Evolutionary conservation across 1,284 basidiomycete genomes (phyloP).

Genomic region (Ganoderma boninense): DNA sequence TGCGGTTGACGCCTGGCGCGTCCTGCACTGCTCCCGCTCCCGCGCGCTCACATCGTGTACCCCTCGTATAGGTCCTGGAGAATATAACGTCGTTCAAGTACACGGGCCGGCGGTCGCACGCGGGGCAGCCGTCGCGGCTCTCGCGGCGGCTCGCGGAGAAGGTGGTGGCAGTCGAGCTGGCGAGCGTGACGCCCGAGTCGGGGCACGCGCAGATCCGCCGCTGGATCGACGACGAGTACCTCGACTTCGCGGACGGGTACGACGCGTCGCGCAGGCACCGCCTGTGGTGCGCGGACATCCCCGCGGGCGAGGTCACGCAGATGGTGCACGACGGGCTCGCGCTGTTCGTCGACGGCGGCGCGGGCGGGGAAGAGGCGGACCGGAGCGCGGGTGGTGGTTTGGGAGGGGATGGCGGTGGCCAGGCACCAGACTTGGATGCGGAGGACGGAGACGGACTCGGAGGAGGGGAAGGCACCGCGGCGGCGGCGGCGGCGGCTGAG

Average conservation of each 20-base stretch:
- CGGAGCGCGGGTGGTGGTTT: neutral
- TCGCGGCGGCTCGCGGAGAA: conserved; percentile 39
- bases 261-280: conserved; percentile 28
- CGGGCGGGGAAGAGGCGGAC: conserved; percentile 5
- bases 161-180: conserved; percentile 30
- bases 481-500: neutral
- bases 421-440: neutral
- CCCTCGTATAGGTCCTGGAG: conserved; percentile 41
- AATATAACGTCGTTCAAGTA: conserved; percentile 43
- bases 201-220: conserved; percentile 26
- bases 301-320: conserved; percentile 37
- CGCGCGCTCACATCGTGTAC: conserved; percentile 4
- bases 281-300: conserved; percentile 39
- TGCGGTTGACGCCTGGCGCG: neutral
- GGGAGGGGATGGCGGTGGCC: neutral
- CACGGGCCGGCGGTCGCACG: conserved; percentile 35
- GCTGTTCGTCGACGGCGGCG: conserved; percentile 20
- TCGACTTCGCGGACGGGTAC: conserved; percentile 39
- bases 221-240: conserved; percentile 32
- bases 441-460: neutral
- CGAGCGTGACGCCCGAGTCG: conserved; percentile 17
- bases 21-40: neutral
- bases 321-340: conserved; percentile 34
- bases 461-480: neutral
- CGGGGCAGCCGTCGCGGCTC: conserved; percentile 33